Base-by-base conservation (phyloP, 1,284 basidiomycete genomes). In the Garcileccinum viscosum region DNA sequence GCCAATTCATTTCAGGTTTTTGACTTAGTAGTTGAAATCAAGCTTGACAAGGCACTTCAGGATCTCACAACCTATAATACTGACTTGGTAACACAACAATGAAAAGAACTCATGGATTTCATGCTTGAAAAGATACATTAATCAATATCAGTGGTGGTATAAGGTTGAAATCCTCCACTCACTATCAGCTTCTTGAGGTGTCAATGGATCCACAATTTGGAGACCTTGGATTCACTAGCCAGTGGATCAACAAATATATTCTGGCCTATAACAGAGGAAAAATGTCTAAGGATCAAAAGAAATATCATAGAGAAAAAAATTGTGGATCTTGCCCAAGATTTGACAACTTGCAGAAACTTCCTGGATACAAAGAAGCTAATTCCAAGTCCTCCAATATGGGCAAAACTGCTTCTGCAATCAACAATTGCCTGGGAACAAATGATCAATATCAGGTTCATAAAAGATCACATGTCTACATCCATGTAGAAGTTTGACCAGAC, bases 291-390 rank as follows among this genome's bases (percentile, higher is more conserved):
- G 38, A 30, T 4, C 6, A 30, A 22, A 15, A 4, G 2, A 2
- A 2, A 27, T 44, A 50, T 19, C 62, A 63, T 8, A 2, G 4
- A 0, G 14, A 12, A 1, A 0, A 38, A 7, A 8, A 71, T 71
- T 12, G 1, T 71, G 0, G 33, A 71, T 8, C 27, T 62, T 6
- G 17, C 35, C 3, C 38, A 67, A 2, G 64, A 70, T 32, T 4
- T 38, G 0, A 24, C 6, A 0, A 22, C 35, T 0, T 71, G 64
- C 4, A 62, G 67, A 1, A 71, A 71, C 19, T 68, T 71, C 19
- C 67, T 71, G 0, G 62, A 71, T 3, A 38, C 24, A 4, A 71
- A 71, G 14, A 44, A 68, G 19, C 3, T 67, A 0, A 64, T 35
- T 11, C 58, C 59, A 1, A 61, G 22, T 19, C n/a, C n/a, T 6